Conservation (phyloP, 768 basidiomycete species). For the Boletus reticulatus region DNA sequence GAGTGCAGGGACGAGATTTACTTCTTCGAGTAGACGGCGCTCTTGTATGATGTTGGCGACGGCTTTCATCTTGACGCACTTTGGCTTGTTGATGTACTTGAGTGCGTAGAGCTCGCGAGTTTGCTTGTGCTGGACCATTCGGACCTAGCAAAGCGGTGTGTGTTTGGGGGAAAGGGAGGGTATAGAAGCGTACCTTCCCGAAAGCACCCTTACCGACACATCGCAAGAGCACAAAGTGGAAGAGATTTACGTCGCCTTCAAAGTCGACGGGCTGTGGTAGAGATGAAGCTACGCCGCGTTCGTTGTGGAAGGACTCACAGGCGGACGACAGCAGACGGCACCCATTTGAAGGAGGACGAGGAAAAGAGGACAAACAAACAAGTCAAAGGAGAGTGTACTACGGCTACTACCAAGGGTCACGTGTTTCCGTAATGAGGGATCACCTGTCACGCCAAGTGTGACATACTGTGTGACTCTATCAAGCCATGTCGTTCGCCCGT, state of each 20-base stretch:
- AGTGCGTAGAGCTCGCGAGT: constrained; percentile 95
- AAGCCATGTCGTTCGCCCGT: not conserved
- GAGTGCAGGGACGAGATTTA: constrained; percentile 29
- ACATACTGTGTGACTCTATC: not conserved
- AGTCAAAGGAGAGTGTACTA: too few species aligned
- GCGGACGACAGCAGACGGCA: constrained; percentile 80
- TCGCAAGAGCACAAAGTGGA: constrained; percentile 91
- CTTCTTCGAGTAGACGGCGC: constrained; percentile 92
- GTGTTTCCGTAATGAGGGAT: not conserved
- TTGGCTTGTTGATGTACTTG: constrained; percentile 99
- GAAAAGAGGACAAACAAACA: too few species aligned
- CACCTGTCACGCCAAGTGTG: not conserved
- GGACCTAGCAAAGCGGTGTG: constrained; percentile 59
- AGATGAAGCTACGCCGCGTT: not conserved
- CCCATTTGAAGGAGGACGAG: constrained; percentile 60
- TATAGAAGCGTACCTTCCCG: constrained; percentile 71
- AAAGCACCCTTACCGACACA: constrained; percentile 99
- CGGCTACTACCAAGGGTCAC: too few species aligned
- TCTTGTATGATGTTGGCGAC: constrained; percentile 98
- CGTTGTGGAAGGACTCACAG: constrained; percentile 42
- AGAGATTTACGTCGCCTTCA: constrained; percentile 93
- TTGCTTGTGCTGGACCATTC: constrained; percentile 99
- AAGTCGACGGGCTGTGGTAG: constrained; percentile 81
- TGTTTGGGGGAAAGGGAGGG: constrained; percentile 12
- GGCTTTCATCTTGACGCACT: constrained; percentile 98